Conservation (phyloP, 1,284 basidiomycete species). For the Exsudoporus floridanus region DNA sequence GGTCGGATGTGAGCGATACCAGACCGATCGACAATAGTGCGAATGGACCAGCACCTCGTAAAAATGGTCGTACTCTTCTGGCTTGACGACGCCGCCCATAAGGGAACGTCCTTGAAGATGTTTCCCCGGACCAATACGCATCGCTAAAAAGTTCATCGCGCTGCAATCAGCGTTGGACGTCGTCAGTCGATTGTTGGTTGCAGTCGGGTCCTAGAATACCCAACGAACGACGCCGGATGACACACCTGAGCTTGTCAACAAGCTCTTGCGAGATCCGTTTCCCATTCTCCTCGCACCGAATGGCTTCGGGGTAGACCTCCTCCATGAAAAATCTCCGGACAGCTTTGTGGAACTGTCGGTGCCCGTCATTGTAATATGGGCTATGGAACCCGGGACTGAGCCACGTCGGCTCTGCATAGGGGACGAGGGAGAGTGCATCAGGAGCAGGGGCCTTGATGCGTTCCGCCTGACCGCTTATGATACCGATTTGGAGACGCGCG, state of each 20-base stretch:
- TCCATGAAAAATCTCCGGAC: constrained; percentile 64
- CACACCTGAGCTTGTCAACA: constrained; percentile 71
- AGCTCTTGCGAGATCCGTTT: constrained; percentile 74
- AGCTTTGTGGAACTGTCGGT: constrained; percentile 64
- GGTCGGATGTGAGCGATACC: constrained; percentile 1
- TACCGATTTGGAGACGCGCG: constrained; percentile 78
- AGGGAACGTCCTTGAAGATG: constrained; percentile 86
- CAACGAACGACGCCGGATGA: neutral
- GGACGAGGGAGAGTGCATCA: constrained; percentile 74
- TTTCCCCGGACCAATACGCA: constrained; percentile 89
- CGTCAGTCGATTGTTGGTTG: neutral
- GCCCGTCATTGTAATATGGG: constrained; percentile 82
- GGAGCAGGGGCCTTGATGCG: constrained; percentile 58
- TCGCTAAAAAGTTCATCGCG: constrained; percentile 79
- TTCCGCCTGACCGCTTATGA: constrained; percentile 66
- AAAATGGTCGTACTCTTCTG: constrained; percentile 88
- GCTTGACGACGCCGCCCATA: constrained; percentile 81
- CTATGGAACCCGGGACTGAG: constrained; percentile 75
- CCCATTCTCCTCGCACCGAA: constrained; percentile 75
- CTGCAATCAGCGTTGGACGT: constrained; percentile 34
- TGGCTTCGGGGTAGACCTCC: constrained; percentile 63
- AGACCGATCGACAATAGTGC: neutral
- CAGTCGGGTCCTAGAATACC: neutral
- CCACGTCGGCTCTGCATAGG: constrained; percentile 92
- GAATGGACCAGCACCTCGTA: constrained; percentile 51